Evolutionary conservation across 495 filamentous ascomycete species (phyloP), one percentile per base, ranked within the genome.

Genomic region (Mycothermus thermophilus): DNA sequence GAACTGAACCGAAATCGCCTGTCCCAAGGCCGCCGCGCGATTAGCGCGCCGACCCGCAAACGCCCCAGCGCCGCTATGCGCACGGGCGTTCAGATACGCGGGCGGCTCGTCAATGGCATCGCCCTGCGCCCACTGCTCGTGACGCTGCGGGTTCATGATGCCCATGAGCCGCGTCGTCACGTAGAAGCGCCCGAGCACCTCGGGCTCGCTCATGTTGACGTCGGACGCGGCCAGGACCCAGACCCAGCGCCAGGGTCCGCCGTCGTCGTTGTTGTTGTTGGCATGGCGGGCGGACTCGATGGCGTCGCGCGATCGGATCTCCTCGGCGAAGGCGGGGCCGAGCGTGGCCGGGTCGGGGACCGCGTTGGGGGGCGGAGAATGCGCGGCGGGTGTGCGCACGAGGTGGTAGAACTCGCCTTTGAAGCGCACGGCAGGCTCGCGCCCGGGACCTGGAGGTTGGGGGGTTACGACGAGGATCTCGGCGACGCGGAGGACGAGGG

Each of bases 131-230:
- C 46, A 46, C 0, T 44, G 32, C 30, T 50, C 31, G 34, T 47
- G 50, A 10, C 47, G 30, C 0, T 24, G 39, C 3, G 36, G 44
- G 16, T 58, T 45, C 5, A 66, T 47, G 29, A 59, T 45, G 8
- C 38, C 43, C 30, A 56, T 53, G 14, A 66, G 43, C 37, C 48
- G 47, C 22, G 51, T 34, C 0, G 55, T 60, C 13, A 61, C 58
- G 45, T 66, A 64, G 44, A 63, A 66, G 5, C 63, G 45, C n/a
- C 63, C 61, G 16, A 44, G 42, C 8, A 64, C 54, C 5, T 46
- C 46, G 0, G 18, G 27, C 29, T 61, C 58, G 14, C 22, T 12
- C n/a, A 54, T 47, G 6, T 38, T 29, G 14, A 16, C 31, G 22
- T 47, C 38, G 11, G 20, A 24, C 33, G 39, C 34, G 1, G 56